phyloP scores from a whole-genome alignment of 2,329 filamentous ascomycete species.

The Aphanocladium album region DNA sequence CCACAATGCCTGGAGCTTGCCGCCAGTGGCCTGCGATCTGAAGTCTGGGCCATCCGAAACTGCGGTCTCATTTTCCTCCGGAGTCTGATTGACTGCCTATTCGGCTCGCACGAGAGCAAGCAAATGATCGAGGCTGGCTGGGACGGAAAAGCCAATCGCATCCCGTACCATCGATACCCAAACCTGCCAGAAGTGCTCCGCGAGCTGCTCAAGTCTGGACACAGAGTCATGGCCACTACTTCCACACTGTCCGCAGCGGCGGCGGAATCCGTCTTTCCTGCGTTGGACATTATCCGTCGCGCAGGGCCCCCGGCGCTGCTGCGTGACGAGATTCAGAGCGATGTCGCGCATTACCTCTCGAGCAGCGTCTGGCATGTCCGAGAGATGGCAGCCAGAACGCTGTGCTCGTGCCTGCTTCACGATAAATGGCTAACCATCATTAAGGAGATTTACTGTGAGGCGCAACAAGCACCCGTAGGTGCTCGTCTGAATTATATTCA shows the following conservation, averaged over 20 bases:
- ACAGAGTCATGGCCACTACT: constrained; percentile 37
- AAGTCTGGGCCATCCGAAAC: constrained; percentile 91
- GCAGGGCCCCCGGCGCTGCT: constrained; percentile 59
- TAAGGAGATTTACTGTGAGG: constrained; percentile 28
- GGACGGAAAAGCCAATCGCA: constrained; percentile 58
- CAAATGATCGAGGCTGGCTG: constrained; percentile 54
- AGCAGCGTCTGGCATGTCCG: constrained; percentile 75
- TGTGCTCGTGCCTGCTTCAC: constrained; percentile 57
- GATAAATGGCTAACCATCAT: constrained; percentile 43
- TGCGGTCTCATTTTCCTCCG: constrained; percentile 86
- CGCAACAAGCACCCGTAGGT: constrained; percentile 22
- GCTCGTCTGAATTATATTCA: constrained; percentile 49
- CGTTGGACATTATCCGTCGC: constrained; percentile 73
- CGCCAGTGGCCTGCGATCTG: constrained; percentile 70
- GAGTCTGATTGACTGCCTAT: constrained; percentile 72
- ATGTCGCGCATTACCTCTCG: constrained; percentile 58
- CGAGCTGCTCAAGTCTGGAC: constrained; percentile 52
- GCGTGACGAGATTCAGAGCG: constrained; percentile 48
- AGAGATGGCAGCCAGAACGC: constrained; percentile 71
- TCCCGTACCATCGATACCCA: constrained; percentile 66
- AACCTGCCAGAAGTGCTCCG: constrained; percentile 60
- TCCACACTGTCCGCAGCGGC: constrained; percentile 30
- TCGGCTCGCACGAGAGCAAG: constrained; percentile 72
- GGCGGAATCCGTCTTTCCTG: constrained; percentile 73
- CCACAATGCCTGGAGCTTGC: constrained; percentile 73